Evolutionary conservation across 2,329 filamentous ascomycete species (phyloP), one percentile per base, ranked within the genome.

Genomic region (Colletotrichum tamarilloi): DNA sequence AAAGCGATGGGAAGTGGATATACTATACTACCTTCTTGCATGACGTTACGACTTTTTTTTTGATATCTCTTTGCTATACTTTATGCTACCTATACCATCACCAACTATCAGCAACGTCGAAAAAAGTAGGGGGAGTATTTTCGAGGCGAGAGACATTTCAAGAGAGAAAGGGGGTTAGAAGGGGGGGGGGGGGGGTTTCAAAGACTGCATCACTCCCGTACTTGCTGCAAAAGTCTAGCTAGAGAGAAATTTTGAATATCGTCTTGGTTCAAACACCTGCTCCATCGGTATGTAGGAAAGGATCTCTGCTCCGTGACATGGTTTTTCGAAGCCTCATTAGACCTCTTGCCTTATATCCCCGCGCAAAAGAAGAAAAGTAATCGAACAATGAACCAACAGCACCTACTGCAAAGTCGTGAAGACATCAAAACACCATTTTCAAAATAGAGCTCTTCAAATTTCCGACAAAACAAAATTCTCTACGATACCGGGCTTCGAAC

Each of bases 11-110:
- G 53, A 26, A 32, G 11, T 12, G 28, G 19, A 30, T 30, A 56
- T 65, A 32, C 28, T 38, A 38, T 38, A 38, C 35, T 38, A 38
- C 35, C 35, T 38, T 38, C 12, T 14, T 57, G 56, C 60, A 73
- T 35, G 70, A 73, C 49, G 35, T 73, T 62, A 73, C 60, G 70
- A 73, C 58, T 38, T 38, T 38, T 42, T 30, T 30, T 38, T 30
- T 30, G 22, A 46, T 53, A 30, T 16, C 66, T 46, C 22, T 70
- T 38, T 9, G 46, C 38, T 73, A 64, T 53, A 12, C 14, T n/a
- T 46, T 46, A 26, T 35, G 19, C 64, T 58, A 58, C 11, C n/a
- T 56, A 73, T 62, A 66, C 67, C 67, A 56, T 24, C 14, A 22
- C 4, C 38, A 42, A 11, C 38, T 6, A 42, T 19, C 38, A 46